Conservation (phyloP, 345 rosid genomes). For the Triadica sebifera region DNA sequence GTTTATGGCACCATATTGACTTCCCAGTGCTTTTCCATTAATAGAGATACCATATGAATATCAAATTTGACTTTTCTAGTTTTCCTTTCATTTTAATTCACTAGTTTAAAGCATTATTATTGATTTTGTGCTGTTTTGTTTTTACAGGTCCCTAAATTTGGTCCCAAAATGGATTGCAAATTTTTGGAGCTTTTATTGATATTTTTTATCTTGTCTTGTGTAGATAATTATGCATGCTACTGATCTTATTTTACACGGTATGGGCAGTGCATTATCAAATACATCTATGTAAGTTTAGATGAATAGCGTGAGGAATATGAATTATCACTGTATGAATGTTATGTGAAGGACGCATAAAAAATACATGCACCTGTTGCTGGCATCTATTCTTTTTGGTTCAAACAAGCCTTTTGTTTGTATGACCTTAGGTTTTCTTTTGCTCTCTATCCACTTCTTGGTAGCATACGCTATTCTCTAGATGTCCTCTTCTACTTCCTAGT, state of each 20-base stretch:
- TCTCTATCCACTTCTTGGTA: not conserved
- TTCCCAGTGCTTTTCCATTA: too few relatives aligned
- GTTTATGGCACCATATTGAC: not conserved
- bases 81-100: not conserved
- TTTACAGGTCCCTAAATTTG: conserved; percentile 7
- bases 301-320: not conserved
- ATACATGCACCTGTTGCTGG: not conserved
- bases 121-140: not conserved
- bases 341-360: not conserved
- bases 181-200: not conserved
- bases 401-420: not conserved
- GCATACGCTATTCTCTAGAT: not conserved
- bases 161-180: not conserved
- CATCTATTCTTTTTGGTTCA: not conserved
- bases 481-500: not conserved
- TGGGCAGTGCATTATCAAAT: conserved; percentile 7
- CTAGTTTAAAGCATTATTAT: not conserved
- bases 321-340: conserved; percentile 9
- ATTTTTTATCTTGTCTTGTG: not conserved
- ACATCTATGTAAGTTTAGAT: not conserved
- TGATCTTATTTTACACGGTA: not conserved
- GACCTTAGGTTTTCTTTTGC: not conserved
- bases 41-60: too few relatives aligned
- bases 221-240: not conserved
- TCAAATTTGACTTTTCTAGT: not conserved